These are phyloP conservation scores for Talaromyces proteolyticus DNA, from an alignment of 495 filamentous ascomycete genomes.

Conservation along the genomic window DNA sequence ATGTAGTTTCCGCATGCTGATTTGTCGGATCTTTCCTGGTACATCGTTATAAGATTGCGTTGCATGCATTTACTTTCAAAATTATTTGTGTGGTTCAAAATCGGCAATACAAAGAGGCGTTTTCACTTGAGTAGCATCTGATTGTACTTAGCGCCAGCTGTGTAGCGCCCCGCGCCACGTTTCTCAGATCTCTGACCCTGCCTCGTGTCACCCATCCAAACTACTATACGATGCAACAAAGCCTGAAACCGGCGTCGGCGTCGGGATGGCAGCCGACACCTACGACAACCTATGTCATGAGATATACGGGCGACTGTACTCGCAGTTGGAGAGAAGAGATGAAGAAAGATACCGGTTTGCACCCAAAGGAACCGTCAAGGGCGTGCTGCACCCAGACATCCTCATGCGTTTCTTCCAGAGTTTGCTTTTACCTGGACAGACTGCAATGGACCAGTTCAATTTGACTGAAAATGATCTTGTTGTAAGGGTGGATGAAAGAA, in stretches of 20 bases:
- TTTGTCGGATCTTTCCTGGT: no score
- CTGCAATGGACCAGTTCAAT: neutral
- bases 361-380: slow-evolving; percentile 15
- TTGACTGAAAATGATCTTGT: slow-evolving; percentile 10
- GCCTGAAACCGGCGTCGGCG: neutral
- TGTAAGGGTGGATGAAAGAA: slow-evolving; percentile 11
- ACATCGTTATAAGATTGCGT: no score
- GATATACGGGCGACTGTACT: neutral
- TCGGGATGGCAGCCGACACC: slow-evolving; percentile 1
- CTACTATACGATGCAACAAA: neutral
- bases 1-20: no score
- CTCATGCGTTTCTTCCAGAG: slow-evolving; percentile 18
- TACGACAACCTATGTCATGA: slow-evolving; percentile 2
- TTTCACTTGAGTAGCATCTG: no score
- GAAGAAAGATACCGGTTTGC: slow-evolving; percentile 19
- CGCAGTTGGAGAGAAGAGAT: slow-evolving; percentile 10
- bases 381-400: slow-evolving; percentile 14
- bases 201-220: neutral
- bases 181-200: no score
- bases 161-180: no score
- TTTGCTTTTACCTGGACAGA: slow-evolving; percentile 2
- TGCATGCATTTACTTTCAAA: no score
- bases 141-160: no score
- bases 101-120: no score
- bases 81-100: no score